phyloP scores from a whole-genome alignment of 1,139 yeast genomes.

The Meyerozyma athensensis region DNA sequence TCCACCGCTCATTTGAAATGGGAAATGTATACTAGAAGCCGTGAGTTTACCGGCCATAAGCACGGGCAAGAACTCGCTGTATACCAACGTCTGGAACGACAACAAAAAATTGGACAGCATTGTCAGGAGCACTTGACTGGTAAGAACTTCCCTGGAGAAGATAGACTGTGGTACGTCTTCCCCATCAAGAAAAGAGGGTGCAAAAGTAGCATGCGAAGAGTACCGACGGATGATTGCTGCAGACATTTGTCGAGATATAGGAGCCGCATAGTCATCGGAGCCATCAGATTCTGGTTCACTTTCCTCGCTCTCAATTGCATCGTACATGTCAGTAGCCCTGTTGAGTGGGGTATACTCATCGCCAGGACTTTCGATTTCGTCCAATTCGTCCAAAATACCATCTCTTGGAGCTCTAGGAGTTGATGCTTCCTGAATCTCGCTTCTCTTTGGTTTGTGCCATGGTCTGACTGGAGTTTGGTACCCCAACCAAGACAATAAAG shows the following conservation, averaged over 20 bases:
- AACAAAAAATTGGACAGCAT: slow-evolving; percentile 39
- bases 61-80: slow-evolving; percentile 56
- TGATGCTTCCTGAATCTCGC: not conserved
- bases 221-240: slow-evolving; percentile 36
- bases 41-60: slow-evolving; percentile 48
- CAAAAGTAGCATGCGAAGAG: slow-evolving; percentile 19
- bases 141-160: slow-evolving; percentile 18
- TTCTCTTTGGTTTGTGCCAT: slow-evolving; percentile 19
- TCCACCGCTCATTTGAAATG: slow-evolving; percentile 19
- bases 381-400: slow-evolving; percentile 1
- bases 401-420: not conserved
- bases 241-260: slow-evolving; percentile 33
- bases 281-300: slow-evolving; percentile 6
- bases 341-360: slow-evolving; percentile 1
- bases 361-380: slow-evolving; percentile 1
- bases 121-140: slow-evolving; percentile 36
- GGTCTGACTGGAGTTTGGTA: slow-evolving; percentile 27
- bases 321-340: not conserved
- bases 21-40: slow-evolving; percentile 32
- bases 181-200: not conserved
- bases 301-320: not conserved
- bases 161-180: not conserved
- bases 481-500: slow-evolving; percentile 31
- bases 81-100: slow-evolving; percentile 50
- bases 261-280: slow-evolving; percentile 11